Evolutionary conservation across 805 yeast genomes (phyloP).

Genomic region (Komagataella pastoris): DNA sequence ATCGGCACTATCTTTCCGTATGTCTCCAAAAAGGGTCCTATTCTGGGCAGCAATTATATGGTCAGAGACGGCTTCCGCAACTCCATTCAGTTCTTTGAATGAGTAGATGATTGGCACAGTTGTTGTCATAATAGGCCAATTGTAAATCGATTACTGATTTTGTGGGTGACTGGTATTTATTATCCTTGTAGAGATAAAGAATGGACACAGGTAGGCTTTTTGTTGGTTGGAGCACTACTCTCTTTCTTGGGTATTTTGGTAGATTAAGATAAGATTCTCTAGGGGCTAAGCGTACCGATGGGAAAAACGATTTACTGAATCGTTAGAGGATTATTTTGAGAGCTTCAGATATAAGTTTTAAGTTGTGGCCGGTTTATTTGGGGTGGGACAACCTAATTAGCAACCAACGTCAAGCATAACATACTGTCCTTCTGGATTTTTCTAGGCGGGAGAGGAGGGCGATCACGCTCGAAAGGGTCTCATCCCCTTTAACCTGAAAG

Average conservation of each 20-base stretch:
- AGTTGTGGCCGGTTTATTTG: neutral
- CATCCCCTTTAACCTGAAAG: neutral
- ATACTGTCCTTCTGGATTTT: neutral
- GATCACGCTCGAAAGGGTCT: neutral
- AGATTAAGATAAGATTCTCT: neutral
- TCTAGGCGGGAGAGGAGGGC: neutral
- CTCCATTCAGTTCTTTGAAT: slow-evolving; percentile 79
- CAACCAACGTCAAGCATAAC: neutral
- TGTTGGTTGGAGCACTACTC: neutral
- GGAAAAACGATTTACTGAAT: too few species aligned
- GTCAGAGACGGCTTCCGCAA: slow-evolving; percentile 95
- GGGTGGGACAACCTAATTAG: neutral
- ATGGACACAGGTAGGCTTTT: neutral
- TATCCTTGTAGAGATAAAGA: neutral
- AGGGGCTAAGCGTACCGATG: neutral
- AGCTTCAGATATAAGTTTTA: too few species aligned
- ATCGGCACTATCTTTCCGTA: slow-evolving; percentile 8
- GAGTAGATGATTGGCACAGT: slow-evolving; percentile 90
- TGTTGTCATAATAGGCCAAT: slow-evolving; percentile 50
- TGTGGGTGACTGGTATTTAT: neutral
- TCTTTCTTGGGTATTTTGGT: neutral
- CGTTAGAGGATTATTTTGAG: neutral
- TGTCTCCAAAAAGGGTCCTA: slow-evolving; percentile 32
- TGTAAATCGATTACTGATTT: neutral
- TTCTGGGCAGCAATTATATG: slow-evolving; percentile 87